Conservation (phyloP, 140 eudicot species). For the Senecio squalidus region DNA sequence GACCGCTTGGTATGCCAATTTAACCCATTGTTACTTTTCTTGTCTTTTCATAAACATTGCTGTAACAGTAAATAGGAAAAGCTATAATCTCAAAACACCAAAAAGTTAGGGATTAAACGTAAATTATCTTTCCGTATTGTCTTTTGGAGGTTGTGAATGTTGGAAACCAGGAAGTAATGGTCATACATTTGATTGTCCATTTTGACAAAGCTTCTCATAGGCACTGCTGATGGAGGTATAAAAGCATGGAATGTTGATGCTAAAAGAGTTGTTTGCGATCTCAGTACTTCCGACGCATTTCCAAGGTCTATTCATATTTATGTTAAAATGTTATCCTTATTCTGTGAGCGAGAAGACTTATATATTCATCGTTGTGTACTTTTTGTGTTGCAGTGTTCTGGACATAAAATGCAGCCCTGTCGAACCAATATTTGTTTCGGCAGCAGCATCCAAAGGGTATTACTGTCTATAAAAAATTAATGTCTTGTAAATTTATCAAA, state of each 20-base stretch:
- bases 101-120: neutral
- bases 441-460: slow-evolving; percentile 93
- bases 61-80: neutral
- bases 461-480: neutral
- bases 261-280: slow-evolving; percentile 96
- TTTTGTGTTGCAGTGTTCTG: slow-evolving; percentile 55
- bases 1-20: slow-evolving; percentile 74
- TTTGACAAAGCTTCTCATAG: slow-evolving; percentile 94
- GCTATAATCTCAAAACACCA: neutral
- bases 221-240: slow-evolving; percentile 98
- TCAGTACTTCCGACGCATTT: slow-evolving; percentile 54
- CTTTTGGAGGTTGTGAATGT: slow-evolving; percentile 26
- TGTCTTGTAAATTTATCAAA: neutral
- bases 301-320: slow-evolving; percentile 49
- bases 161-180: slow-evolving; percentile 25
- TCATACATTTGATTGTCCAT: slow-evolving; percentile 34
- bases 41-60: no score
- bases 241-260: slow-evolving; percentile 99
- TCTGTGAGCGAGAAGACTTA: neutral
- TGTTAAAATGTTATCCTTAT: neutral
- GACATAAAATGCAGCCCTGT: slow-evolving; percentile 98
- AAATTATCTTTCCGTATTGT: slow-evolving; percentile 7
- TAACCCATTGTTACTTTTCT: neutral
- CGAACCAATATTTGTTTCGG: slow-evolving; percentile 96
- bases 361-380: neutral